These are phyloP conservation scores for Termitomyces bulborhizus DNA, from an alignment of 768 basidiomycete genomes.

Conservation along the genomic window DNA sequence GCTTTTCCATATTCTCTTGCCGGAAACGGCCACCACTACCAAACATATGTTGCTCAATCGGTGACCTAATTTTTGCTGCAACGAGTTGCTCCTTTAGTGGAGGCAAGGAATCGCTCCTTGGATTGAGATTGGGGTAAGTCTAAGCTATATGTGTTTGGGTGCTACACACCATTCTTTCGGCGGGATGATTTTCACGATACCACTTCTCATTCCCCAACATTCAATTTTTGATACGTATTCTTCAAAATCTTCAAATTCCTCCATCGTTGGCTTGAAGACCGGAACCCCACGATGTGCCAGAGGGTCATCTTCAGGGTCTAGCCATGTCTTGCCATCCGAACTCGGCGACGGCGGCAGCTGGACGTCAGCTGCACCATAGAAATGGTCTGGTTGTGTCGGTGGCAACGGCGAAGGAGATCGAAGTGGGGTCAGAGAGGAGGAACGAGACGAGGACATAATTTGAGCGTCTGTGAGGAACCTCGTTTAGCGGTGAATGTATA, in stretches of 20 bases:
- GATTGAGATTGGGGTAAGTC: not conserved
- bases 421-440: slow-evolving; percentile 39
- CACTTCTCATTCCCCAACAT: slow-evolving; percentile 85
- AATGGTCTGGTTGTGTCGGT: slow-evolving; percentile 75
- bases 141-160: not conserved
- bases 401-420: slow-evolving; percentile 50
- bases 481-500: not conserved
- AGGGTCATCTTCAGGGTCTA: slow-evolving; percentile 77
- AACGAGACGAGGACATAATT: slow-evolving; percentile 30
- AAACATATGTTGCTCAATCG: slow-evolving; percentile 92
- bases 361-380: slow-evolving; percentile 55
- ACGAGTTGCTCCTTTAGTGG: slow-evolving; percentile 64
- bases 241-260: slow-evolving; percentile 90
- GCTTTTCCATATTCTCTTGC: slow-evolving; percentile 87
- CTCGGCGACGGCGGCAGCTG: slow-evolving; percentile 54
- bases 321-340: slow-evolving; percentile 58
- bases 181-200: slow-evolving; percentile 95
- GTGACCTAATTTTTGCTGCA: slow-evolving; percentile 73
- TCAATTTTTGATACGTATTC: slow-evolving; percentile 82
- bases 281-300: slow-evolving; percentile 86
- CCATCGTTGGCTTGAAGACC: slow-evolving; percentile 92
- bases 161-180: slow-evolving; percentile 77
- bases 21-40: slow-evolving; percentile 85
- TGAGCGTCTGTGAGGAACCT: slow-evolving; percentile 6
- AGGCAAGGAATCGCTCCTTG: slow-evolving; percentile 68